A percentile compares a stretch with the other conserved stretches of the same genome.
phyloP scores from a whole-genome alignment of 225 moss, liverwort and hornwort genomes.

The Bryum argenteum region DNA sequence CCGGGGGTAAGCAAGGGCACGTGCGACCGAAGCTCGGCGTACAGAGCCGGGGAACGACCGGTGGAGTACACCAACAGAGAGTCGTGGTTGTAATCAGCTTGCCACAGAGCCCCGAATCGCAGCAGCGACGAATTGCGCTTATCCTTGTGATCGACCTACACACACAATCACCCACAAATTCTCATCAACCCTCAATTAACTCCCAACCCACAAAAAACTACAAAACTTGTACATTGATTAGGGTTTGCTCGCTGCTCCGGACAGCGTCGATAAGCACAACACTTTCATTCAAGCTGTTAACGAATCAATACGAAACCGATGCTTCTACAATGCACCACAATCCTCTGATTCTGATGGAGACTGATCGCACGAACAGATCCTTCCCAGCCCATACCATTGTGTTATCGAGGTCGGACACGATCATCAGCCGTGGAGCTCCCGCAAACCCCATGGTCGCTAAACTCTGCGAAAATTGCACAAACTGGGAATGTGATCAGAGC shows the following conservation, averaged over 20 bases:
- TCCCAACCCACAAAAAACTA: background rate
- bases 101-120: constrained; percentile 85
- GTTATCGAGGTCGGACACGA: constrained; percentile 96
- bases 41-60: constrained; percentile 81
- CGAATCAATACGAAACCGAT: no score
- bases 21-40: constrained; percentile 66
- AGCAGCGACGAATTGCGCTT: constrained; percentile 64
- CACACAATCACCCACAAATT: background rate
- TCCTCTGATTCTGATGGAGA: no score
- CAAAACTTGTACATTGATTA: no score
- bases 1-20: constrained; percentile 88
- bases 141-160: constrained; percentile 94
- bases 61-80: constrained; percentile 92
- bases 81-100: constrained; percentile 82
- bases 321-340: no score
- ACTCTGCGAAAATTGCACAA: background rate
- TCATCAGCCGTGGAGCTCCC: constrained; percentile 72
- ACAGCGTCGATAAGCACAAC: no score
- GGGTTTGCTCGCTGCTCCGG: no score
- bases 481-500: no score
- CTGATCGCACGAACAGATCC: no score
- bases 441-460: constrained; percentile 53
- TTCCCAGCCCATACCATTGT: constrained; percentile 95
- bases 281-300: no score
- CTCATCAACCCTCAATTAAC: background rate